A percentile compares a stretch with the other conserved stretches of the same genome.
phyloP scores from a whole-genome alignment of 1,284 basidiomycete genomes.

The Tilletia indica region DNA sequence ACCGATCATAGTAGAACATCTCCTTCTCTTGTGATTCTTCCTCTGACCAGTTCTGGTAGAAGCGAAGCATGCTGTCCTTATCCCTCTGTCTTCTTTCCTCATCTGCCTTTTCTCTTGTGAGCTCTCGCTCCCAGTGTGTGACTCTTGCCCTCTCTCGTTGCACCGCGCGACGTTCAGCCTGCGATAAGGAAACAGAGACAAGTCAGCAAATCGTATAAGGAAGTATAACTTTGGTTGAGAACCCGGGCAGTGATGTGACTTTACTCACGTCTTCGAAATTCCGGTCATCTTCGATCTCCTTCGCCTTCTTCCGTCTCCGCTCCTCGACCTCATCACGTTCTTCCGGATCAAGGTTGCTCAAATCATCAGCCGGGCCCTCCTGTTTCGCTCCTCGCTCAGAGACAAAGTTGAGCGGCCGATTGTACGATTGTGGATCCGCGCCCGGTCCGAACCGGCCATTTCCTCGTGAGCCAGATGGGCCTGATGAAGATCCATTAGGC shows the following conservation, averaged over 20 bases:
- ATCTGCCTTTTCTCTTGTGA: slow-evolving; percentile 29
- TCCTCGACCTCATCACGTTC: slow-evolving; percentile 35
- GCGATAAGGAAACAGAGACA: too few species aligned
- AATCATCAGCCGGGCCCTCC: not conserved
- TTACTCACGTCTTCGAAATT: slow-evolving; percentile 21
- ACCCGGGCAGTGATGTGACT: too few species aligned
- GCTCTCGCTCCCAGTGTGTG: slow-evolving; percentile 38
- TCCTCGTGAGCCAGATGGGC: not conserved
- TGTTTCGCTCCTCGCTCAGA: not conserved
- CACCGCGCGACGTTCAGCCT: slow-evolving; percentile 17
- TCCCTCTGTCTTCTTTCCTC: slow-evolving; percentile 23
- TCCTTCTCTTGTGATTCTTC: slow-evolving; percentile 27
- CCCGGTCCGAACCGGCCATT: not conserved
- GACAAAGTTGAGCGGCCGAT: slow-evolving; percentile 36
- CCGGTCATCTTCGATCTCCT: slow-evolving; percentile 25
- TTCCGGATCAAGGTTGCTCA: slow-evolving; percentile 34
- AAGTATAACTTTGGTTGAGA: too few species aligned
- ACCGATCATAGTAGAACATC: slow-evolving; percentile 38
- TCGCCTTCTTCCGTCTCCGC: slow-evolving; percentile 28
- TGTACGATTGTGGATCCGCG: slow-evolving; percentile 38
- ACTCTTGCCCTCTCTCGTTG: slow-evolving; percentile 24
- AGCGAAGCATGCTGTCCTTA: not conserved
- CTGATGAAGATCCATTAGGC: not conserved
- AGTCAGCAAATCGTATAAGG: too few species aligned
- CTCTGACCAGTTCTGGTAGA: slow-evolving; percentile 20